Base-by-base conservation (phyloP, 2,329 filamentous ascomycete species). In the Sordariomycetes sp. region DNA sequence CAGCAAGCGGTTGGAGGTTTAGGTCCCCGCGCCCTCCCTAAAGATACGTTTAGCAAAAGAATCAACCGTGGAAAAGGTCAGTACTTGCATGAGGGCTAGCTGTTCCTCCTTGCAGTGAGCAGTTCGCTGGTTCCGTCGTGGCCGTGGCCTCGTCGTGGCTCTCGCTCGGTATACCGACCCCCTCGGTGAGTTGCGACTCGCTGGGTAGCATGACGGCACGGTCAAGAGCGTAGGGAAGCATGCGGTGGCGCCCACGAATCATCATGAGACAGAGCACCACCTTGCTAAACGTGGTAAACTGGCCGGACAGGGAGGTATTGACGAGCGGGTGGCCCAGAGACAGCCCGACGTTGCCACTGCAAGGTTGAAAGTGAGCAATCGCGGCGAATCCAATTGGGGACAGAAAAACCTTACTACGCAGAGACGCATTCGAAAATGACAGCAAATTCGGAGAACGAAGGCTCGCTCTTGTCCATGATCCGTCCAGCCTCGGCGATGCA, bases 361-460 rank as follows among this genome's bases (percentile, higher is more conserved):
- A 22, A n/a, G 8, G n/a, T 20, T n/a, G 35, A n/a, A 14, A 40
- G 37, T 18, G 37, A 18, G 28, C 28, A 40, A 18, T 32, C 12
- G 12, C 3, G 3, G 43, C 18, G 6, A 48, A 14, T 8, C 18
- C 16, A 48, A 14, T 8, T 22, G 8, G n/a, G 8, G 20, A 4
- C 16, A 2, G 43, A 16, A 2, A 3, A 22, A 10, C 10, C 43
- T n/a, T 48, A 48, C 43, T 96, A 96, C 1, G 91, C 91, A 59
- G 88, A 93, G 61, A 96, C 84, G 53, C 95, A 84, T 69, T 96
- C 91, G 65, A 96, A 96, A 68, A 89, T 92, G 68, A 89, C 74
- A 59, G 82, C 80, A 65, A 91, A 89, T 3, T 85, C 74, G 40
- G 18, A 5, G 40, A 43, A 16, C 40, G 40, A 16, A 43, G 18